Percentiles rank a stretch among this genome's conserved stretches.
phyloP scores from a whole-genome alignment of 2,329 filamentous ascomycete genomes.

The Neonectria faginata region DNA sequence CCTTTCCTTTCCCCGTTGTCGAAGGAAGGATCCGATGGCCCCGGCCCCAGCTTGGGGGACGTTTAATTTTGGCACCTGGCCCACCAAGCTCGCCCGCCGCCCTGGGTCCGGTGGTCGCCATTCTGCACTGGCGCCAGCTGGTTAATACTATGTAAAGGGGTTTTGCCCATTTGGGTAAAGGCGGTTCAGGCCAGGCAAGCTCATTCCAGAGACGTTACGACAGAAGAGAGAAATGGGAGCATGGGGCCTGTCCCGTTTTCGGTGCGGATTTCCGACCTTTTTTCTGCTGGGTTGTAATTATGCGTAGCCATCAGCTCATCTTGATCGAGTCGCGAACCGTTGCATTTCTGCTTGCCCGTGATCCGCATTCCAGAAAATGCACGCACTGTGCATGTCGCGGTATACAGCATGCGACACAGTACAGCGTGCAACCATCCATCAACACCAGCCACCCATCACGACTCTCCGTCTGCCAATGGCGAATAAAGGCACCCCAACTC shows the following conservation, averaged over 20 bases:
- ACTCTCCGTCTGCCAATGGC: not conserved
- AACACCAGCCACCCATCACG: not conserved
- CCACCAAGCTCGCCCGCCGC: not conserved
- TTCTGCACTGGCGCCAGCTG: not conserved
- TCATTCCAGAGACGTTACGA: not conserved
- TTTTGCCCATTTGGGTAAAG: slow-evolving; percentile 1
- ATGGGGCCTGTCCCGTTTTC: not conserved
- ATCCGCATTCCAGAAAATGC: not conserved
- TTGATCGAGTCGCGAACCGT: not conserved
- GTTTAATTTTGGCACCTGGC: slow-evolving; percentile 1
- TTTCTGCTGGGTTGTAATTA: no score
- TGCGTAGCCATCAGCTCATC: not conserved
- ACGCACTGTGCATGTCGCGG: not conserved
- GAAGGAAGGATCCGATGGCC: not conserved
- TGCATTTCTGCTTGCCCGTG: not conserved
- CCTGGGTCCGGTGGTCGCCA: not conserved
- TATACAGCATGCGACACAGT: not conserved
- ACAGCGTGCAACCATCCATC: not conserved
- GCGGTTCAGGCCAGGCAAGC: not conserved
- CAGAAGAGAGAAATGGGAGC: not conserved
- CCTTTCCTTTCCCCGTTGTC: not conserved
- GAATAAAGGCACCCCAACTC: not conserved
- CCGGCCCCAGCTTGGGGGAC: not conserved
- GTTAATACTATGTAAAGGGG: not conserved
- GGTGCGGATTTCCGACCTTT: not conserved